phyloP scores from a whole-genome alignment of 176 grass and related monocot species.

The Oryza nivara region DNA sequence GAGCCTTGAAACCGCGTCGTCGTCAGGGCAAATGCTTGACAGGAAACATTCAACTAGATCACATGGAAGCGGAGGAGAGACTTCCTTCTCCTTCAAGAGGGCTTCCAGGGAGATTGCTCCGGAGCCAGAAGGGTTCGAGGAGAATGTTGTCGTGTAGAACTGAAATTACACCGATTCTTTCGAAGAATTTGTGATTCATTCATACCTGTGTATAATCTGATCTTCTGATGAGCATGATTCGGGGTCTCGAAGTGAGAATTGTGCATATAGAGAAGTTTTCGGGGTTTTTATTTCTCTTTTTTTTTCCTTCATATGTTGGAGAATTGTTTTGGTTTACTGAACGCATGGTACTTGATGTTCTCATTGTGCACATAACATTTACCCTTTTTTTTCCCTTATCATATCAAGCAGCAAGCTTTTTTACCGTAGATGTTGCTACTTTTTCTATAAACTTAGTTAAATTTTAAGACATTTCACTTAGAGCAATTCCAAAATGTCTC shows the following conservation, averaged over 20 bases:
- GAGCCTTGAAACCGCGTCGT: conserved; percentile 43
- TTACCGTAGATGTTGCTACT: no score
- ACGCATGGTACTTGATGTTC: conserved; percentile 12
- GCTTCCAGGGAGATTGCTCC: conserved; percentile 50
- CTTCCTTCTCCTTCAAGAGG: conserved; percentile 64
- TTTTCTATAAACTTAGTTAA: no score
- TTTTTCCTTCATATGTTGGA: not conserved
- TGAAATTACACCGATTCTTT: conserved; percentile 18
- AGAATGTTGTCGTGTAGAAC: conserved; percentile 38
- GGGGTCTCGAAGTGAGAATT: conserved; percentile 27
- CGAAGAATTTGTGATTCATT: conserved; percentile 44
- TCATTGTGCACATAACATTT: conserved; percentile 15
- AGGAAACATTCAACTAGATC: conserved; percentile 55
- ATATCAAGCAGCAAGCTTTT: not conserved
- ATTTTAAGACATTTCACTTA: no score
- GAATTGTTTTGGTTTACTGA: not conserved
- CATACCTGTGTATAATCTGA: conserved; percentile 44
- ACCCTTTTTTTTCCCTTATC: not conserved
- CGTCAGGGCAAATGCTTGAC: conserved; percentile 36
- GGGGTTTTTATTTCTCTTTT: not conserved
- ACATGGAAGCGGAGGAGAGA: conserved; percentile 43
- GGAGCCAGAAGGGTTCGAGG: conserved; percentile 39
- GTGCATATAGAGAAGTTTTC: conserved; percentile 46
- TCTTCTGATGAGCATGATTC: conserved; percentile 36
- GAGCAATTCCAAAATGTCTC: no score